Conservation (phyloP, 108 stramenopile species). For the Heterococcus sp. region DNA sequence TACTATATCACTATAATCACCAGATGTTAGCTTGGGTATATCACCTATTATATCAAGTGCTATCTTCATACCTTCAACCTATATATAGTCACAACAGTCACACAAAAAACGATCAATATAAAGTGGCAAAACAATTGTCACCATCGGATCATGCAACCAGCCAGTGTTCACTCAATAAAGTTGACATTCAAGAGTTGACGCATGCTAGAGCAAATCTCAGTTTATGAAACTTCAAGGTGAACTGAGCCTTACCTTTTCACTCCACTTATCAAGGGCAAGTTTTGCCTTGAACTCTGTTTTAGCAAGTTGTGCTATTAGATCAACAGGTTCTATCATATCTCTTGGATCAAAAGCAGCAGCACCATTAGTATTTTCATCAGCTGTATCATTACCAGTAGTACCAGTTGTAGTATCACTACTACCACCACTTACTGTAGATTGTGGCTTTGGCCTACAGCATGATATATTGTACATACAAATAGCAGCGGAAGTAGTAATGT, state of each 20-base stretch:
- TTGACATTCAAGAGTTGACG: too few relatives aligned
- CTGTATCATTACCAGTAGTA: neutral
- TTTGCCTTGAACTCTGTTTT: slow-evolving; percentile 41
- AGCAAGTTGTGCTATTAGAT: slow-evolving; percentile 19
- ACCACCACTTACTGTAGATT: slow-evolving; percentile 8
- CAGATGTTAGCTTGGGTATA: slow-evolving; percentile 30
- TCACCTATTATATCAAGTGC: slow-evolving; percentile 34
- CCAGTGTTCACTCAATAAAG: too few relatives aligned
- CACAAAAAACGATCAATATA: too few relatives aligned
- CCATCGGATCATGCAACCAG: too few relatives aligned
- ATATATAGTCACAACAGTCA: too few relatives aligned
- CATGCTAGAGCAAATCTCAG: too few relatives aligned
- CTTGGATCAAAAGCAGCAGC: slow-evolving; percentile 25
- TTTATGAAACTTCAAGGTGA: too few relatives aligned
- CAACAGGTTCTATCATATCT: slow-evolving; percentile 31
- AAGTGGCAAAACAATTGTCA: too few relatives aligned
- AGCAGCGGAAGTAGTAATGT: too few relatives aligned
- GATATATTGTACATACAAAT: too few relatives aligned
- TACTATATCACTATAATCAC: slow-evolving; percentile 33
- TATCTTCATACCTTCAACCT: slow-evolving; percentile 35
- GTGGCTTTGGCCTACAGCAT: neutral
- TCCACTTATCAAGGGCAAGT: slow-evolving; percentile 28
- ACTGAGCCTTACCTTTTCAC: slow-evolving; percentile 19
- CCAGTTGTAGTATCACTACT: slow-evolving; percentile 13
- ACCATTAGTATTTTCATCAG: neutral